Evolutionary conservation across 768 basidiomycete species (phyloP), one percentile per base, ranked within the genome.

Genomic region (Hirschioporus abietinus): DNA sequence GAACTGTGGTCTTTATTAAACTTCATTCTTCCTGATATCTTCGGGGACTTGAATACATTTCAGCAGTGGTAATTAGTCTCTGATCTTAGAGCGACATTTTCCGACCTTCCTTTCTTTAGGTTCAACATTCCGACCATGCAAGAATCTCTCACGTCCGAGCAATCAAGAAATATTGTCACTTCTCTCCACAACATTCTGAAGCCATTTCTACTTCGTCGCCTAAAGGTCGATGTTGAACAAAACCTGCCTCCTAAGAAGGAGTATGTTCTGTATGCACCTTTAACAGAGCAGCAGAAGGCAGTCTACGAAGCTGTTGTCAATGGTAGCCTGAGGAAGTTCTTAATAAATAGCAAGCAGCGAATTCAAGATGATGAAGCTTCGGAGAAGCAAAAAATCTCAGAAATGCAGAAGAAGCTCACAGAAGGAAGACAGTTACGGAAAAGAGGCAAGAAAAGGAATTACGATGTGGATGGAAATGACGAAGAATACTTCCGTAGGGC

Each of bases 1-100:
- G 97, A 99, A 74, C 81, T 99, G 2, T 99, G 95, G 96, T 89
- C 93, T 1, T 80, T 99, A 20, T 86, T 99, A 35, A 97, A 97
- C 74, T 99, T 98, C 72, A 92, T 99, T 67, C 83, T 99, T 5
- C 97, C 97, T 0, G 90, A 95, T 70, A 88, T 99, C 64, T 98
- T 99, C 74, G 86, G 88, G 67, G 93, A 98, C 71, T 80, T 96
- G 24, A 88, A 93, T 65, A 83, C 89, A 3, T 97, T 97, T 80
- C 93, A 96, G 76, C 87, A 94, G 73, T 95, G 93, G 95, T 91
- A 63, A 17, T 81, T 69, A 67, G 23, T 35, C 20, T 60, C 34
- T 63, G 26, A 67, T 66, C 65, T 65, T 18, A 1, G 10, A 60
- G 35, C 25, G 17, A 34, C 58, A 35, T 60, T 42, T 23, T 35